Evolutionary conservation across 2,329 filamentous ascomycete species (phyloP).

Genomic region (Fusarium mangiferae): DNA sequence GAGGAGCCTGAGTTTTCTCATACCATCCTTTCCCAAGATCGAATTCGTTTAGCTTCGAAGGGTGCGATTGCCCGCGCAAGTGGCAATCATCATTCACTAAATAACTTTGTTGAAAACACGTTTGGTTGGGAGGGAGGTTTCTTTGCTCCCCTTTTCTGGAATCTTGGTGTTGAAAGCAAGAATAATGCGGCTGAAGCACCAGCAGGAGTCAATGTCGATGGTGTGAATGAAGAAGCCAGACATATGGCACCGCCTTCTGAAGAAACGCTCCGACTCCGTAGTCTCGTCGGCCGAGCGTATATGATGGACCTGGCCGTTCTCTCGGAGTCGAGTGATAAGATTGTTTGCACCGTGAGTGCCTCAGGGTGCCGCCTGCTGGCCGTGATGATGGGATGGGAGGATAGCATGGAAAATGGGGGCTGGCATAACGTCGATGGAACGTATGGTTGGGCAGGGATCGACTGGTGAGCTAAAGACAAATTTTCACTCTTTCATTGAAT

Average conservation of each 20-base stretch:
- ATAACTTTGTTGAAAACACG: conserved; percentile 77
- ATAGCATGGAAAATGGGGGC: conserved; percentile 64
- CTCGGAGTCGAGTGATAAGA: conserved; percentile 71
- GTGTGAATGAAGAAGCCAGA: conserved; percentile 41
- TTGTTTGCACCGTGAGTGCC: conserved; percentile 81
- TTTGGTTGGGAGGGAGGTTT: conserved; percentile 92
- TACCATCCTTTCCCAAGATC: conserved; percentile 74
- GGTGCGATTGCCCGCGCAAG: conserved; percentile 54
- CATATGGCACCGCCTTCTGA: conserved; percentile 52
- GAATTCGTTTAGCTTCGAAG: conserved; percentile 79
- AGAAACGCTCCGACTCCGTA: conserved; percentile 73
- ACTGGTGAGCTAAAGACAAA: conserved; percentile 43
- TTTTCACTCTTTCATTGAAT: not conserved
- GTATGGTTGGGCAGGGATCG: conserved; percentile 67
- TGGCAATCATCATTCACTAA: conserved; percentile 62
- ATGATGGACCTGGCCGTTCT: conserved; percentile 83
- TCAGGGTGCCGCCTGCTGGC: conserved; percentile 78
- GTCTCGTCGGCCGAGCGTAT: conserved; percentile 82
- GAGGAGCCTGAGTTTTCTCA: conserved; percentile 69
- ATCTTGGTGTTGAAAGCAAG: conserved; percentile 66
- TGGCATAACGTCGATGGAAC: conserved; percentile 86
- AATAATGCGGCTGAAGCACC: conserved; percentile 52
- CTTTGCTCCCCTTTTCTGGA: conserved; percentile 84
- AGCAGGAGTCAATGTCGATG: conserved; percentile 38
- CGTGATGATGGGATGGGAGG: conserved; percentile 89